These are phyloP conservation scores for Vicia sativa DNA, from an alignment of 306 rosid species.

Conservation along the genomic window DNA sequence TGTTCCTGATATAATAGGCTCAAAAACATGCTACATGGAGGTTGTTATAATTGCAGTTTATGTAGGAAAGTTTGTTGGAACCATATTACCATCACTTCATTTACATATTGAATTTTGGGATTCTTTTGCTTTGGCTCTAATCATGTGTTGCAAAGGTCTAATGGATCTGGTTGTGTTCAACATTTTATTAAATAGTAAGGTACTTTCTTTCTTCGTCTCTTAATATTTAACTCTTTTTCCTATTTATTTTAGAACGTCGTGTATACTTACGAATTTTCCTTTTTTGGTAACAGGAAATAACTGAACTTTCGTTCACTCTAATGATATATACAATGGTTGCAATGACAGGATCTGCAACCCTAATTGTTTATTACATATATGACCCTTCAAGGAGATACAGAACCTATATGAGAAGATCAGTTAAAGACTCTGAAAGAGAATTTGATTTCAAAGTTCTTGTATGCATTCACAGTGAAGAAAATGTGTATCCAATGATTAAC, in stretches of 20 bases:
- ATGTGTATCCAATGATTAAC: slow-evolving; percentile 39
- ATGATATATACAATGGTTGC: slow-evolving; percentile 34
- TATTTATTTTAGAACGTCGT: no score
- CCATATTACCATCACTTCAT: slow-evolving; percentile 35
- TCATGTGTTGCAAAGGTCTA: slow-evolving; percentile 49
- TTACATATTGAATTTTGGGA: slow-evolving; percentile 36
- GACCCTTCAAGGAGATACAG: slow-evolving; percentile 43
- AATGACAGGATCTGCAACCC: slow-evolving; percentile 17
- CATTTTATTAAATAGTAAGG: slow-evolving; percentile 6
- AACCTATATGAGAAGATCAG: slow-evolving; percentile 26
- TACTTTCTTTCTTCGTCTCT: background rate
- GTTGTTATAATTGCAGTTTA: slow-evolving; percentile 15
- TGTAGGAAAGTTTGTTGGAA: slow-evolving; percentile 36
- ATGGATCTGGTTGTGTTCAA: slow-evolving; percentile 4
- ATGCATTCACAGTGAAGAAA: slow-evolving; percentile 35
- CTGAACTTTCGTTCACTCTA: background rate
- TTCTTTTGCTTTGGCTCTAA: slow-evolving; percentile 34
- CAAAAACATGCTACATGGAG: background rate
- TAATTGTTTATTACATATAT: slow-evolving; percentile 29
- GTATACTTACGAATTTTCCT: no score
- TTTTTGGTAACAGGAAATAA: slow-evolving; percentile 5
- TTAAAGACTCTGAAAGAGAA: slow-evolving; percentile 1
- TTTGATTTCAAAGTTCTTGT: slow-evolving; percentile 35
- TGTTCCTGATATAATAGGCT: background rate
- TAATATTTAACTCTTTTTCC: background rate